Percentiles rank a stretch among this genome's conserved stretches.
These are phyloP conservation scores for Pyrenula aspistea DNA, from an alignment of 495 filamentous ascomycete genomes.

Conservation along the genomic window DNA sequence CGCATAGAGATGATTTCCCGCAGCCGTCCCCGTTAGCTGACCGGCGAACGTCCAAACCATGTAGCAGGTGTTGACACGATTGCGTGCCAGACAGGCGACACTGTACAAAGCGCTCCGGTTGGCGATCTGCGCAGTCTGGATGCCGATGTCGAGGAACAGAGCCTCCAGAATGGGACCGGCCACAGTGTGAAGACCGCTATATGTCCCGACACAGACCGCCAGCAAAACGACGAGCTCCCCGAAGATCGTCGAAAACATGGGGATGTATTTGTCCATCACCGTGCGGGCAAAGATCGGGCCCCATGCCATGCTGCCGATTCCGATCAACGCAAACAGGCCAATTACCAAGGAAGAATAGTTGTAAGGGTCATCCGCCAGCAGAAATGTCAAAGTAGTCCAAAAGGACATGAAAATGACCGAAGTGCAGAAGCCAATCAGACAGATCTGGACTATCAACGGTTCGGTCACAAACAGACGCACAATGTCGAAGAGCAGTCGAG, in stretches of 20 bases:
- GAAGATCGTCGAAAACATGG: slow-evolving; percentile 53
- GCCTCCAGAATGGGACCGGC: slow-evolving; percentile 70
- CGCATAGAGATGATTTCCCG: slow-evolving; percentile 60
- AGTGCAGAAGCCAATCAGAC: slow-evolving; percentile 42
- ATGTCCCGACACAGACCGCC: slow-evolving; percentile 60
- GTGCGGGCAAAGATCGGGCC: slow-evolving; percentile 57
- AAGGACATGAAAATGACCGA: slow-evolving; percentile 51
- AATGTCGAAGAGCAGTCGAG: slow-evolving; percentile 54
- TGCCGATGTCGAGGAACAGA: slow-evolving; percentile 57
- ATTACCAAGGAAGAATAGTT: slow-evolving; percentile 52
- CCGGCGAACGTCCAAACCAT: slow-evolving; percentile 68
- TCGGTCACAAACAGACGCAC: slow-evolving; percentile 43
- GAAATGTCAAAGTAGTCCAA: slow-evolving; percentile 80
- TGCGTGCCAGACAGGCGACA: slow-evolving; percentile 59
- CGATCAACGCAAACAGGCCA: slow-evolving; percentile 69
- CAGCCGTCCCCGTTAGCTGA: slow-evolving; percentile 64
- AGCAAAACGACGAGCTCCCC: slow-evolving; percentile 43
- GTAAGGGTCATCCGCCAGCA: slow-evolving; percentile 58
- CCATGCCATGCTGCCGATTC: slow-evolving; percentile 52
- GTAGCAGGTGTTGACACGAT: slow-evolving; percentile 72
- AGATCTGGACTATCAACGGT: slow-evolving; percentile 58
- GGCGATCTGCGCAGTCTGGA: slow-evolving; percentile 64
- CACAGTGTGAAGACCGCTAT: slow-evolving; percentile 49
- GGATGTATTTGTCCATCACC: slow-evolving; percentile 57
- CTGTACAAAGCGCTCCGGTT: slow-evolving; percentile 61